phyloP scores from a whole-genome alignment of 345 rosid species.

The Laguncularia racemosa region DNA sequence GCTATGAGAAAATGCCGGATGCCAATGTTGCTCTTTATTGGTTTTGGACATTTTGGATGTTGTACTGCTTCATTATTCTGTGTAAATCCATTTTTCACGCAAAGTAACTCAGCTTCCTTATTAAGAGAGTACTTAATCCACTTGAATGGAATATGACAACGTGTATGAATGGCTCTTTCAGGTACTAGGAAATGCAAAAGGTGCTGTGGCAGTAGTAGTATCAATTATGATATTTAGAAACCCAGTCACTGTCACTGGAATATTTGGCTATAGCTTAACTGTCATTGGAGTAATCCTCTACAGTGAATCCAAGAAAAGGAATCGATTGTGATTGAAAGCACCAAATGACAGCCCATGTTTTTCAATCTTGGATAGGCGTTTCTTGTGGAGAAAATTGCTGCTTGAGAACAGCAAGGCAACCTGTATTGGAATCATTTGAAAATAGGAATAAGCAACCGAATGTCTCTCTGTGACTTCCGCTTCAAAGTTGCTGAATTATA shows the following conservation, averaged over 20 bases:
- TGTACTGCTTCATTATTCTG: no score
- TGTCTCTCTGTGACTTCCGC: conserved; percentile 22
- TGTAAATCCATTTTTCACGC: background rate
- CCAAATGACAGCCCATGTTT: conserved; percentile 5
- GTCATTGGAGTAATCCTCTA: conserved; percentile 89
- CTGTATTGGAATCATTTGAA: conserved; percentile 18
- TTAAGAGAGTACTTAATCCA: background rate
- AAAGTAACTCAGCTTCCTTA: background rate
- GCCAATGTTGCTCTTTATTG: no score
- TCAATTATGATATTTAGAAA: conserved; percentile 92
- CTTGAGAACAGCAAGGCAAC: no score
- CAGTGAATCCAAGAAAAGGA: conserved; percentile 96
- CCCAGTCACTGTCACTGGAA: conserved; percentile 96
- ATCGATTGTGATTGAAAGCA: conserved; percentile 30
- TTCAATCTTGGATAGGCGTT: conserved; percentile 12
- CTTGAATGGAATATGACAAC: background rate
- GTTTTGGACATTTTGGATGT: no score
- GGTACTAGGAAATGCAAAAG: conserved; percentile 99
- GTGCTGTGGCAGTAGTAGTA: conserved; percentile 96
- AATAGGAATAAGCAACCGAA: conserved; percentile 33
- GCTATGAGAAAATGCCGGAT: no score
- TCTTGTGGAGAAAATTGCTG: no score
- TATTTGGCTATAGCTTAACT: conserved; percentile 92
- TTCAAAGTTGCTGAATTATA: conserved; percentile 26
- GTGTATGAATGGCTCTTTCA: conserved; percentile 19